Base-by-base conservation (phyloP, 2,329 filamentous ascomycete species). In the Apiospora koreana region DNA sequence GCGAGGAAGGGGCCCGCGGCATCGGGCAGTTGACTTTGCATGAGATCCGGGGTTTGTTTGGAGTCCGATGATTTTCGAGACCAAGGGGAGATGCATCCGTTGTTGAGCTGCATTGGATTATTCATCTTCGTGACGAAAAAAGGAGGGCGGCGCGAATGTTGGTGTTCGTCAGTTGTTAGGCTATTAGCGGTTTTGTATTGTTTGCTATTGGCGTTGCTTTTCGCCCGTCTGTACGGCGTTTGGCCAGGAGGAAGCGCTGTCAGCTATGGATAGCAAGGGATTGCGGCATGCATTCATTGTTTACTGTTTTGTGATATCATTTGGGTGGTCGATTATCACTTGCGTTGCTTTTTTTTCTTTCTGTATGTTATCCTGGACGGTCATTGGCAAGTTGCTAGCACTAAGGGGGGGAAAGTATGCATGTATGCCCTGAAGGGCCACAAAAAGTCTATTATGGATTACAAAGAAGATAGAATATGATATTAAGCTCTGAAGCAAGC, bases 11-110 rank as follows among this genome's bases (percentile, higher is more conserved):
- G n/a, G 74, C 71, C 8, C 69, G 69, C n/a, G 67, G 72, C 8
- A 62, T 69, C 42, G 48, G 71, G 18, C 69, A 68, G 8, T 38
- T 77, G 35, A 64, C 65, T n/a, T 8, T 71, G 12, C 2, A 68
- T 5, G 72, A 77, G 38, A 23, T 77, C 25, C 71, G 25, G 31
- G 71, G 72, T n/a, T 50, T 76, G 21, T 75, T 76, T n/a, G 73
- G 74, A 41, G 14, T 45, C 1, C 54, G 31, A n/a, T 62, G 21
- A 38, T 23, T 16, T 21, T 54, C n/a, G n/a, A n/a, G 43, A 43
- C 14, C 41, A 35, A 35, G 35, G 35, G 35, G 8, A 35, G 4
- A 8, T 35, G 35, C 35, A 35, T 8, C 35, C 35, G 8, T 8
- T 8, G 3, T 35, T 35, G 35, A 3, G 4, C 8, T 35, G 35